Evolutionary conservation across 2,329 filamentous ascomycete species (phyloP).

Genomic region (Dissoconium aciculare): DNA sequence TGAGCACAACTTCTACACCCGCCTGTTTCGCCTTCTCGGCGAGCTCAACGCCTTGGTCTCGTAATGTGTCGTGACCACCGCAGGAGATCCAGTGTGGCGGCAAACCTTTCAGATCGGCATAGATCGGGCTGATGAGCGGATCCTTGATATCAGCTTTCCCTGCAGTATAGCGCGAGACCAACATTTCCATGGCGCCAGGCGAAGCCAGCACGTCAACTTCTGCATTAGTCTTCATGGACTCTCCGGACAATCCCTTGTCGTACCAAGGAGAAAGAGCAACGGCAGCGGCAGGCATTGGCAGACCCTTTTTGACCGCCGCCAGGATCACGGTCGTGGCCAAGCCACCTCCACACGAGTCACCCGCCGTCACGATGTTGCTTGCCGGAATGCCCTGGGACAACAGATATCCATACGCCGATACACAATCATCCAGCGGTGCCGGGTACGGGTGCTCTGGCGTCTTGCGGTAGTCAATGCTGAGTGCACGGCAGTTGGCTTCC

Average conservation of each 20-base stretch:
- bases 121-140: conserved; percentile 11
- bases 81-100: conserved; percentile 38
- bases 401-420: conserved; percentile 41
- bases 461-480: conserved; percentile 44
- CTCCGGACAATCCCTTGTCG: conserved; percentile 10
- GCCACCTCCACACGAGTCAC: conserved; percentile 18
- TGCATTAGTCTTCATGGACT: conserved; percentile 11
- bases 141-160: conserved; percentile 8
- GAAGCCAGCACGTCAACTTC: conserved; percentile 14
- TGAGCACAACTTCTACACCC: conserved; percentile 31
- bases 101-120: conserved; percentile 21
- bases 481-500: conserved; percentile 32
- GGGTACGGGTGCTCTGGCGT: conserved; percentile 46
- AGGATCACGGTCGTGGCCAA: conserved; percentile 15
- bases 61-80: conserved; percentile 35
- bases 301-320: conserved; percentile 9
- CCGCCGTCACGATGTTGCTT: conserved; percentile 13
- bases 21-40: conserved; percentile 34
- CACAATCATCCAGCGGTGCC: conserved; percentile 39
- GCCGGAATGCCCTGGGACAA: conserved; percentile 29
- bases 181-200: conserved; percentile 8
- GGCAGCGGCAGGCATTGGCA: conserved; percentile 12
- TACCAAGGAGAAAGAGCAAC: conserved; percentile 17
- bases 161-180: conserved; percentile 11
- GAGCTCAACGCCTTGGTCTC: conserved; percentile 39